Evolutionary conservation across 768 basidiomycete species (phyloP).

Genomic region (Leucosporidium scottii): DNA sequence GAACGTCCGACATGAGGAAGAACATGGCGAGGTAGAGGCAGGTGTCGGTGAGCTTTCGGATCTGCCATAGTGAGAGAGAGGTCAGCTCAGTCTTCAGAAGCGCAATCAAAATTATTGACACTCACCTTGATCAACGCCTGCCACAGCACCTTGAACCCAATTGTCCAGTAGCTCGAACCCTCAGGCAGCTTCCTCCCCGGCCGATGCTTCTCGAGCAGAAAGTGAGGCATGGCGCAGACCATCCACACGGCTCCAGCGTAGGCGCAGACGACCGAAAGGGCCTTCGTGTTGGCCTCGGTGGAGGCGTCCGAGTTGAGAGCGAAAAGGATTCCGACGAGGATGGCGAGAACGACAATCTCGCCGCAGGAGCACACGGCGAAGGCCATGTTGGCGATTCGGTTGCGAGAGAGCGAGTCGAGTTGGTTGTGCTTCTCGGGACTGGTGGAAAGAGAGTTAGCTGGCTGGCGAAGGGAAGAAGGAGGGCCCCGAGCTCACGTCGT

Average conservation of each 20-base stretch:
- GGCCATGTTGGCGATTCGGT: slow-evolving; percentile 38
- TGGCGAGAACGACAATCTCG: slow-evolving; percentile 38
- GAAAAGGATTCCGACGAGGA: slow-evolving; percentile 36
- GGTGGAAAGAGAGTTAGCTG: background rate
- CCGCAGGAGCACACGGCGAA: slow-evolving; percentile 40
- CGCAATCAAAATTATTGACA: too few species aligned
- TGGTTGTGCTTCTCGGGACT: background rate
- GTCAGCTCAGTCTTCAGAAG: too few species aligned
- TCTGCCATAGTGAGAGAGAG: background rate
- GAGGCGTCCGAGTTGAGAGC: slow-evolving; percentile 24
- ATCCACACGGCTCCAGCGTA: slow-evolving; percentile 41
- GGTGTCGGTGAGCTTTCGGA: background rate
- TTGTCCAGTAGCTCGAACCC: background rate
- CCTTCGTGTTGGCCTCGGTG: slow-evolving; percentile 37
- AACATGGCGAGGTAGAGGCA: background rate
- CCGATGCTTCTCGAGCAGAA: slow-evolving; percentile 39
- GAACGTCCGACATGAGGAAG: background rate
- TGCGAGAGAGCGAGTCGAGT: slow-evolving; percentile 37
- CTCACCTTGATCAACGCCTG: background rate
- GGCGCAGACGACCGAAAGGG: slow-evolving; percentile 38
- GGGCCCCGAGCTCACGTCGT: background rate
- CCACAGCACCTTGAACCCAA: background rate
- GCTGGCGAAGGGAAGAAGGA: background rate
- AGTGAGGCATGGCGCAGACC: slow-evolving; percentile 38
- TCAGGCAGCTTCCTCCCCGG: slow-evolving; percentile 38